These are phyloP conservation scores for Vigna unguiculata DNA, from an alignment of 306 rosid species.

Conservation along the genomic window DNA sequence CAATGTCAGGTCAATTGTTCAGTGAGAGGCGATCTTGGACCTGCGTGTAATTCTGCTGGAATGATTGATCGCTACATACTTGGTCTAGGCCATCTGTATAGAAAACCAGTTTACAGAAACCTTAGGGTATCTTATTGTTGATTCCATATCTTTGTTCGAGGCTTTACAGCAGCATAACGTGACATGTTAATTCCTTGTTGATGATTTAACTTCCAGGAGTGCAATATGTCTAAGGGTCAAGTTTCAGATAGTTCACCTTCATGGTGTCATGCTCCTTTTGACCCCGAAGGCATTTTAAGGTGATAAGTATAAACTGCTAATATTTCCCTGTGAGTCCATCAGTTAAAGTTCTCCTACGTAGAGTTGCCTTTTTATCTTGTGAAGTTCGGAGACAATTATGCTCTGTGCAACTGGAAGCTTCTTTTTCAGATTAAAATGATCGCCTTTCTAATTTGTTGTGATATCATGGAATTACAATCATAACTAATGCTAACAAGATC, in stretches of 20 bases:
- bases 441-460: constrained; percentile 15
- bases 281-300: constrained; percentile 97
- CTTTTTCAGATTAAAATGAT: constrained; percentile 12
- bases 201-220: constrained; percentile 68
- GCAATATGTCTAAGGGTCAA: constrained; percentile 66
- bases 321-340: background rate
- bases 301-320: constrained; percentile 48
- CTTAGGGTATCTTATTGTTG: constrained; percentile 66
- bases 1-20: constrained; percentile 81
- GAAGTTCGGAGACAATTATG: constrained; percentile 4
- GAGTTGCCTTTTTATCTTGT: constrained; percentile 25
- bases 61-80: constrained; percentile 88
- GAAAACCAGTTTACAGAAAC: constrained; percentile 84
- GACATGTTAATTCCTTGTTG: constrained; percentile 41
- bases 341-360: constrained; percentile 11
- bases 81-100: constrained; percentile 75
- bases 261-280: constrained; percentile 94
- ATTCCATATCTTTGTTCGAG: constrained; percentile 27
- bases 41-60: constrained; percentile 93
- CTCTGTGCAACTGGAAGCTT: constrained; percentile 17
- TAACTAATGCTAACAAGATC: constrained; percentile 9
- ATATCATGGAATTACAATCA: background rate
- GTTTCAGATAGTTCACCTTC: constrained; percentile 76
- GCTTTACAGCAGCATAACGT: constrained; percentile 25
- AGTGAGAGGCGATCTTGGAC: constrained; percentile 85